Conservation (phyloP, 805 yeast genomes). For the Saccharomycopsis schoenii region DNA sequence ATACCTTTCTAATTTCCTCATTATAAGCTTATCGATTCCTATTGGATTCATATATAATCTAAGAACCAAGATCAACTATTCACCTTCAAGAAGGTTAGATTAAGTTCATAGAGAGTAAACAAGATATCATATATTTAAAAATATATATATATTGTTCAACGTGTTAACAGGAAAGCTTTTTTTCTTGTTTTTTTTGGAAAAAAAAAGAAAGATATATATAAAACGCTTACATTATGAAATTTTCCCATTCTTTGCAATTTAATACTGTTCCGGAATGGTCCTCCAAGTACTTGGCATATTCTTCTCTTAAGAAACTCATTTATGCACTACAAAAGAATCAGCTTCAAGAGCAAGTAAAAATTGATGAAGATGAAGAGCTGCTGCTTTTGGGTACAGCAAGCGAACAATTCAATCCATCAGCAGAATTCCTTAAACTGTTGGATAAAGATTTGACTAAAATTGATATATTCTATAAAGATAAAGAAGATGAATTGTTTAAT, state of each 20-base stretch:
- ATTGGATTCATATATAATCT: no score
- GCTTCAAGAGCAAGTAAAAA: slow-evolving; percentile 20
- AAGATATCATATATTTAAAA: no score
- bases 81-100: not conserved
- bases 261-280: slow-evolving; percentile 99
- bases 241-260: slow-evolving; percentile 88
- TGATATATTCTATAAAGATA: slow-evolving; percentile 60
- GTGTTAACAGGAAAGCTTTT: not conserved
- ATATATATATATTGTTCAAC: not conserved
- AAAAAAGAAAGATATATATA: no score
- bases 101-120: no score
- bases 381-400: slow-evolving; percentile 25
- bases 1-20: no score
- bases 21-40: no score
- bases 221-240: slow-evolving; percentile 52
- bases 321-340: slow-evolving; percentile 69
- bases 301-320: slow-evolving; percentile 74
- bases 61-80: no score
- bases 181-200: not conserved
- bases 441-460: slow-evolving; percentile 71
- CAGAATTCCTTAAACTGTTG: slow-evolving; percentile 58
- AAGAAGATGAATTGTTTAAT: slow-evolving; percentile 47
- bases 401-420: not conserved
- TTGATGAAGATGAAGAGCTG: slow-evolving; percentile 21
- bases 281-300: slow-evolving; percentile 81